Evolutionary conservation across 2,329 filamentous ascomycete genomes (phyloP).

Genomic region (Aaosphaeria arxii): DNA sequence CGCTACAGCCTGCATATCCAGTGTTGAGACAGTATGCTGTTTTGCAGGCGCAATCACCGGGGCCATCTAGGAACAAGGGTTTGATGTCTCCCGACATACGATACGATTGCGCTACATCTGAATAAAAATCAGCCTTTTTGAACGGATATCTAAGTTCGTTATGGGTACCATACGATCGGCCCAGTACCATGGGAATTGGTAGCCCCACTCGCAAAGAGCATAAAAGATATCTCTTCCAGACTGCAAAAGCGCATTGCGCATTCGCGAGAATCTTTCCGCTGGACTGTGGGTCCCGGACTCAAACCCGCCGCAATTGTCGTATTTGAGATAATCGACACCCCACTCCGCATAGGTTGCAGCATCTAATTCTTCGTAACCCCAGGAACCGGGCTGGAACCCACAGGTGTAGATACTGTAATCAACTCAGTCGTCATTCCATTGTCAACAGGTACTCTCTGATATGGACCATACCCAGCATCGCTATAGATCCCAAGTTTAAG

Average conservation of each 20-base stretch:
- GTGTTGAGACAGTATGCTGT: too few species aligned
- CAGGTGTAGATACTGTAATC: constrained; percentile 37
- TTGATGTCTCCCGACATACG: constrained; percentile 48
- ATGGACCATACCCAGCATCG: constrained; percentile 24
- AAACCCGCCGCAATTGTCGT: constrained; percentile 52
- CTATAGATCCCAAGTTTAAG: constrained; percentile 55
- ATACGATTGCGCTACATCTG: constrained; percentile 25
- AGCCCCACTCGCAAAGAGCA: constrained; percentile 52
- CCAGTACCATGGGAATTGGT: constrained; percentile 47
- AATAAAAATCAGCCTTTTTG: constrained; percentile 3
- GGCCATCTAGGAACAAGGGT: constrained; percentile 18
- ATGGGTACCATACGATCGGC: constrained; percentile 41
- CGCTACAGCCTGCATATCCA: too few species aligned
- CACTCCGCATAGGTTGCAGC: constrained; percentile 51
- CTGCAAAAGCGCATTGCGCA: constrained; percentile 47
- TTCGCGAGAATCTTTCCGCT: constrained; percentile 46
- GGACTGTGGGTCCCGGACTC: constrained; percentile 52
- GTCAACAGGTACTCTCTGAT: too few species aligned
- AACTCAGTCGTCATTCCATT: too few species aligned
- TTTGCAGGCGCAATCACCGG: too few species aligned
- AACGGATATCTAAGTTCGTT: constrained; percentile 45
- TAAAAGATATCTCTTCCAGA: constrained; percentile 47
- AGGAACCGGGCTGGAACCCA: constrained; percentile 39
- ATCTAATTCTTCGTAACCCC: constrained; percentile 53
- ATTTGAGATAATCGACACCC: constrained; percentile 49